Evolutionary conservation across 75 land plant species (phyloP).

Genomic region (Ceratopteris richardii): DNA sequence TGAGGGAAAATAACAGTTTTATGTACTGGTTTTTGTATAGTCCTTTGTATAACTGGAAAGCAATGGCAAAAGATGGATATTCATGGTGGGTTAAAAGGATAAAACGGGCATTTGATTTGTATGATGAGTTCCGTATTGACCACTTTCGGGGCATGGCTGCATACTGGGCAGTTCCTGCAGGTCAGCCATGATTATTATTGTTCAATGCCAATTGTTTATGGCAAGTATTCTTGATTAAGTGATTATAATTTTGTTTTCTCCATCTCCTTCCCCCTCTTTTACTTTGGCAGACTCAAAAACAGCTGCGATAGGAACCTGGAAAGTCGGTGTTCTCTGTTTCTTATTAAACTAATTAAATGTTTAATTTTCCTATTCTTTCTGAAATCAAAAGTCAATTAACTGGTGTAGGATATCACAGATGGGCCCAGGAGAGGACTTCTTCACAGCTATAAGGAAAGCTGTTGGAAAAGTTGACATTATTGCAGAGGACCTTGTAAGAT

Average conservation of each 20-base stretch:
- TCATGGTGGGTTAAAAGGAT: constrained; percentile 84
- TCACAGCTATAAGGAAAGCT: constrained; percentile 68
- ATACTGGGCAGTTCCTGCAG: constrained; percentile 90
- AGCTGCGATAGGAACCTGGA: constrained; percentile 77
- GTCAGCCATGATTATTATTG: constrained; percentile 13
- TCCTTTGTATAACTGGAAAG: constrained; percentile 89
- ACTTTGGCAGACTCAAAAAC: constrained; percentile 55
- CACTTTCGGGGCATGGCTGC: constrained; percentile 96
- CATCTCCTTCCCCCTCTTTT: too few species aligned
- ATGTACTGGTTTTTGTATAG: too few species aligned
- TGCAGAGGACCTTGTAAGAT: constrained; percentile 85
- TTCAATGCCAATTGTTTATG: too few species aligned
- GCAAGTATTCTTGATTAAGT: too few species aligned
- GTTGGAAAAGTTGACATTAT: constrained; percentile 81
- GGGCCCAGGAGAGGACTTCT: constrained; percentile 76
- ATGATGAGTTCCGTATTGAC: constrained; percentile 94
- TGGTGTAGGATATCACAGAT: constrained; percentile 59
- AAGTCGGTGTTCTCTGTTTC: constrained; percentile 33
- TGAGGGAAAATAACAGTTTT: too few species aligned
- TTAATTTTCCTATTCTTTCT: too few species aligned
- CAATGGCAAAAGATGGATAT: constrained; percentile 77
- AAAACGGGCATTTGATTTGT: constrained; percentile 65
- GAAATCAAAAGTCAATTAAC: too few species aligned
- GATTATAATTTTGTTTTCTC: too few species aligned
- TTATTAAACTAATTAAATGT: too few species aligned